Base-by-base conservation (phyloP, 495 filamentous ascomycete species). In the Aspergillus hancockii region DNA sequence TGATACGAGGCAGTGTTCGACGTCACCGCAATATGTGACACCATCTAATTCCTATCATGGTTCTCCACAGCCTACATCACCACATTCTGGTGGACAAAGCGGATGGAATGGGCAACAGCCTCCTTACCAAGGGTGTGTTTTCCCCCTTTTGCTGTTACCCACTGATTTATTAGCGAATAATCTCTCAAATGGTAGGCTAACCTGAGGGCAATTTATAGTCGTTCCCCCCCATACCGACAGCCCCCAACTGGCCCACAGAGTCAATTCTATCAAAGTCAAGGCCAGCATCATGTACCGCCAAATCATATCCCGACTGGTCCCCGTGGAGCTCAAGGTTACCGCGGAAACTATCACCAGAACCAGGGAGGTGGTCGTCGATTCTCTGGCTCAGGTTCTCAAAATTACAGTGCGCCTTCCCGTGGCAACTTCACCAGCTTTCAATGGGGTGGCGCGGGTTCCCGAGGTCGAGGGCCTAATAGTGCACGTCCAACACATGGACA, bases 11-110 rank as follows among this genome's bases (percentile, higher is more conserved):
- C 78, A 81, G 45, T 82, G 84, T 64, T 76, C 82, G 28, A 79
- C 80, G 31, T 85, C 86, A 21, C 80, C 87, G 7, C 83, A 84
- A 18, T 82, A 84, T 51, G 73, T 73, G 40, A 85, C 81, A 30
- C 81, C 86, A 34, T 79, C 74, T 52, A 82, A 81, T 36, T 87
- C 86, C n/a, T 82, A 82, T 61, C 85, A 85, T 60, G 83, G 81
- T 22, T 91, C 87, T 10, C 89, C 90, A 36, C 83, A 83, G 40
- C 79, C 83, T 9, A 79, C 82, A 50, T 91, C 89, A 25, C 87
- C 89, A 1, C 87, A 87, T 69, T 75, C 72, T 38, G 71, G 71
- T 54, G 78, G 79, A 30, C 76, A 84, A 63, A 83, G 82, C 22
- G 81, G 81, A 25, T 84, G 86, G 75, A 75, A 74, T 60, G 83